Base-by-base conservation (phyloP, 78 protist species). In the Dictyostelium brefeldianum region DNA sequence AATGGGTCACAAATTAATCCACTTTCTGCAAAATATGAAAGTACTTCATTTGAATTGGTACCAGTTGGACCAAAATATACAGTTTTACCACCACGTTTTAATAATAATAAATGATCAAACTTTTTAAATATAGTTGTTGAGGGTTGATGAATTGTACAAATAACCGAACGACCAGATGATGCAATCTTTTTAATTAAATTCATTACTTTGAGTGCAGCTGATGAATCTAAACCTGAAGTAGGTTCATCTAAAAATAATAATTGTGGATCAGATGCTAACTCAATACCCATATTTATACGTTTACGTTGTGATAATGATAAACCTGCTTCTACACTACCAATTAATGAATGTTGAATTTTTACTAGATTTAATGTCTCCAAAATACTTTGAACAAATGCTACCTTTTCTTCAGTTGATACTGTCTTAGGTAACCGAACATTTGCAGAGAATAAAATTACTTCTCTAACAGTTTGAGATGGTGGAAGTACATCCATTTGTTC, bases 101-200 rank as follows among this genome's bases (percentile, higher is more conserved):
- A 82, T 20, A 98, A 77, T 48, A 96, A 46, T 56, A 98, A 47
- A 22, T 78, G 57, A 48, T 96, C 97, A 43, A 96, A 91, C 67
- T 90, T 51, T 43, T 82, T 47, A 47, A 94, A 92, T 31, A 97
- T 69, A 3, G 47, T 27, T 12, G 91, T 62, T 41, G 95, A 56
- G 0, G 99, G 99, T 94, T 98, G 98, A 77, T 98, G 98, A 71
- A 98, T 96, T 67, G 98, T 80, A 71, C 90, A 78, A 48, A 93
- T 83, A 7, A 93, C 71, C 6, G 83, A 22, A 46, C 93, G 69
- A 25, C 95, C 95, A 64, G 56, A 29, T 17, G 43, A 50, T 4
- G 95, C 78, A 48, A 92, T 92, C 53, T 53, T 92, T 43, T 82
- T 83, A 41, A 92, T 92, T 6, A 64, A 62, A 20, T 59, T 73